Evolutionary conservation across 257 asterid genomes (phyloP).

Genomic region (Solanum gandarillasii): DNA sequence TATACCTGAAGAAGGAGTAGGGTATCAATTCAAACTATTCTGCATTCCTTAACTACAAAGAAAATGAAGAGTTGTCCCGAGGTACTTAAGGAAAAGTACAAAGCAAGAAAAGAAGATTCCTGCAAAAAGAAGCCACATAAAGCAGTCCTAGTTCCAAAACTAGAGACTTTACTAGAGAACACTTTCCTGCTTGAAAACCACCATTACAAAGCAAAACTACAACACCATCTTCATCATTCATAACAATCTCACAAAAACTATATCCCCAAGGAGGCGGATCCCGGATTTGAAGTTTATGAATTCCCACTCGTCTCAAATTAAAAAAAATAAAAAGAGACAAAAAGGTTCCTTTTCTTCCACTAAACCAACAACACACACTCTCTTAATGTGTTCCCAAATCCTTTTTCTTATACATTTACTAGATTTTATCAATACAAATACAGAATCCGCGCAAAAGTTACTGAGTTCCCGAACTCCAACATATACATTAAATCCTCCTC

Average conservation of each 20-base stretch:
- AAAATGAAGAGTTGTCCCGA: constrained; percentile 14
- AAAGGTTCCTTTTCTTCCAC: neutral
- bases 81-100: constrained; percentile 47
- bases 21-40: constrained; percentile 16
- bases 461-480: neutral
- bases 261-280: neutral
- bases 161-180: constrained; percentile 18
- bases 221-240: neutral
- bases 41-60: constrained; percentile 51
- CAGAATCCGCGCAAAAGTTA: neutral
- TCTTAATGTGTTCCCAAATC: neutral
- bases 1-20: constrained; percentile 6
- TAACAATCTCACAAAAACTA: neutral
- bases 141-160: constrained; percentile 19
- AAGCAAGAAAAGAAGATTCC: constrained; percentile 87
- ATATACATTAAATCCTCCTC: neutral
- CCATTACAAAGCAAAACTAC: neutral
- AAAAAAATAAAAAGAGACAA: neutral
- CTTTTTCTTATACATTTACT: neutral
- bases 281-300: neutral
- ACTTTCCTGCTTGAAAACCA: constrained; percentile 21
- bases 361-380: neutral
- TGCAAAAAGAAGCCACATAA: constrained; percentile 30
- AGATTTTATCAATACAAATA: neutral
- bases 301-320: neutral